Conservation (phyloP, 495 filamentous ascomycete species). For the Cercophora sp. region DNA sequence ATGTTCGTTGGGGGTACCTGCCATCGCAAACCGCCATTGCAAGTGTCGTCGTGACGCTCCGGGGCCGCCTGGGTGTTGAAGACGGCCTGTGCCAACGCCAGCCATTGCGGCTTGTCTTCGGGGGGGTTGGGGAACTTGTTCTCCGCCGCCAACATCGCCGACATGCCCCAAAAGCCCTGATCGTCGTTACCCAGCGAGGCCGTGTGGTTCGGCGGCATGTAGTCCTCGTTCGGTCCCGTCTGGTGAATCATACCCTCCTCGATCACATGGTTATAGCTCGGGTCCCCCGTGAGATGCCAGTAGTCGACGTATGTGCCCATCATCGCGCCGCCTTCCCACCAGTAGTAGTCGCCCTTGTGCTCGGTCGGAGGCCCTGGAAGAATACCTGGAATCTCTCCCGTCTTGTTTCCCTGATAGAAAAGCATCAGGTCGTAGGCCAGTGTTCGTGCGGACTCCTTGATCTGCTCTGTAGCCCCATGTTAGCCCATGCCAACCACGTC, state of each 20-base stretch:
- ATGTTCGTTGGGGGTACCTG: constrained; percentile 70
- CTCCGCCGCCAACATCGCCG: constrained; percentile 73
- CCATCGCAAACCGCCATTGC: constrained; percentile 72
- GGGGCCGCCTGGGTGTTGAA: constrained; percentile 67
- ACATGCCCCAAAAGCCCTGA: constrained; percentile 78
- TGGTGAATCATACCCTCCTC: constrained; percentile 61
- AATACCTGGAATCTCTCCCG: constrained; percentile 62
- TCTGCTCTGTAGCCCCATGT: constrained; percentile 44
- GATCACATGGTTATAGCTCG: constrained; percentile 56
- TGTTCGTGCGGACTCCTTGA: constrained; percentile 56
- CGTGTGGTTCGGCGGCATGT: constrained; percentile 67
- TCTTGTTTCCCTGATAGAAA: constrained; percentile 60
- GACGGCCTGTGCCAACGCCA: constrained; percentile 69
- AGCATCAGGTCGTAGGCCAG: constrained; percentile 63
- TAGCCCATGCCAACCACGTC: no score
- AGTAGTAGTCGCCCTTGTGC: constrained; percentile 50
- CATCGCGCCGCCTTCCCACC: constrained; percentile 54
- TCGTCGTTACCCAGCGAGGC: constrained; percentile 76
- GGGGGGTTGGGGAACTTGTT: constrained; percentile 63
- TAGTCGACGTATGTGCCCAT: constrained; percentile 64
- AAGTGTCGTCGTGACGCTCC: constrained; percentile 55
- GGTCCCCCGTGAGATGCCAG: constrained; percentile 66
- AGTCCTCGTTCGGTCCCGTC: constrained; percentile 54
- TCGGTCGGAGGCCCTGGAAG: constrained; percentile 49
- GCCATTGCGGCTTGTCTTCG: constrained; percentile 61